Conservation (phyloP, 2,329 filamentous ascomycete genomes). For the Monilinia vaccinii-corymbosi region DNA sequence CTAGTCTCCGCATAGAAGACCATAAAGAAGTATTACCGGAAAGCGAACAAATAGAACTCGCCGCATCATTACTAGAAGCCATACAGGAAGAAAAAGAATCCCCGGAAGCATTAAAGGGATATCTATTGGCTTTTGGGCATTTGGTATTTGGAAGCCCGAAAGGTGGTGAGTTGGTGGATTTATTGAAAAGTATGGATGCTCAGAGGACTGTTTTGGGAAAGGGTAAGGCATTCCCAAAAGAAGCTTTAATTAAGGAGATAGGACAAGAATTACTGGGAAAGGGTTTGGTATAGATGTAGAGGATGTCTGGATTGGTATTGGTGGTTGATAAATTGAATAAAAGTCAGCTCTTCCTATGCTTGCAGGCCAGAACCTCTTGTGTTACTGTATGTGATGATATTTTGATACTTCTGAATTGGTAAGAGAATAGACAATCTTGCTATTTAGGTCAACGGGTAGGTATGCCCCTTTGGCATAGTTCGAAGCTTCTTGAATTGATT, state of each 20-base stretch:
- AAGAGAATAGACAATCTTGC: not conserved
- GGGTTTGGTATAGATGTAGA: constrained; percentile 13
- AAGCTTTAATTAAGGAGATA: constrained; percentile 47
- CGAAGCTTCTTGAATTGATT: too few species aligned
- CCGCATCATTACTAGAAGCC: constrained; percentile 72
- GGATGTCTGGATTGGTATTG: not conserved
- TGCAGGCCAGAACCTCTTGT: not conserved
- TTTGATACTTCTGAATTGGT: not conserved
- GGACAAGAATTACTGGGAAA: constrained; percentile 35
- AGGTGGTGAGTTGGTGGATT: constrained; percentile 68
- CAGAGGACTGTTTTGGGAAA: constrained; percentile 52
- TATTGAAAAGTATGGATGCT: constrained; percentile 72
- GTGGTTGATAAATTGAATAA: not conserved
- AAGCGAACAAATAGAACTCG: constrained; percentile 68
- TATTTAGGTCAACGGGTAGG: too few species aligned
- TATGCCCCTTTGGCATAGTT: too few species aligned
- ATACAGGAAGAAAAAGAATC: constrained; percentile 51
- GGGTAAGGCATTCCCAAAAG: constrained; percentile 44
- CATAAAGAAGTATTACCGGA: constrained; percentile 52
- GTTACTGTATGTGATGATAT: not conserved
- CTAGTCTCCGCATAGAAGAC: constrained; percentile 51
- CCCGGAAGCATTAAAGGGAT: constrained; percentile 64
- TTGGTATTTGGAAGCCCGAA: constrained; percentile 61
- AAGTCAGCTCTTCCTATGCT: not conserved
- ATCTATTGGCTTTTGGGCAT: constrained; percentile 67